These are phyloP conservation scores for Cyclocybe aegerita DNA, from an alignment of 768 basidiomycete genomes.

Conservation along the genomic window DNA sequence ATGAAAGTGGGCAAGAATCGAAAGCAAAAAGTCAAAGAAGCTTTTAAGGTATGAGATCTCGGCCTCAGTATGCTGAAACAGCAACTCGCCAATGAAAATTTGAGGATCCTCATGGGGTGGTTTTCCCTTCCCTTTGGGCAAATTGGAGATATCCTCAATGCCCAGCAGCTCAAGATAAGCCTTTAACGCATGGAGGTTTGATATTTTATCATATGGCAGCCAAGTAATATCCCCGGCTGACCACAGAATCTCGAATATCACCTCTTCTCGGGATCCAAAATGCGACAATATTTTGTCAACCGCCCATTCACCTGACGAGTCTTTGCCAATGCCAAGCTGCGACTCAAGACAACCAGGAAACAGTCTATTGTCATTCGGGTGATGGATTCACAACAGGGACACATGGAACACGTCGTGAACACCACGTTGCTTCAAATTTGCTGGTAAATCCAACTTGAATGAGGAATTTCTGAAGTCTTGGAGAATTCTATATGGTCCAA, in stretches of 20 bases:
- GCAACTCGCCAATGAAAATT: neutral
- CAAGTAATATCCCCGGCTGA: conserved; percentile 13
- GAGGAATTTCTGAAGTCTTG: conserved; percentile 11
- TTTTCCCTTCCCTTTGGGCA: conserved; percentile 1
- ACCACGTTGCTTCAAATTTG: conserved; percentile 17
- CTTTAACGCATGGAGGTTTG: conserved; percentile 16
- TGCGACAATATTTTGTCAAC: conserved; percentile 22
- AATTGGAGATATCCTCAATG: conserved; percentile 3
- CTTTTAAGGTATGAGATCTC: too few species aligned
- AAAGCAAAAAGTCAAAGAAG: too few species aligned
- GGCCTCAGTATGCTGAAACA: too few species aligned
- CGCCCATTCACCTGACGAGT: conserved; percentile 20
- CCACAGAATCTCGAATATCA: conserved; percentile 9
- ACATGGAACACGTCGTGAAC: conserved; percentile 25
- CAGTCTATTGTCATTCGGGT: conserved; percentile 28
- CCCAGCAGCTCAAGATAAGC: conserved; percentile 31
- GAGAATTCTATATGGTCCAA: conserved; percentile 14
- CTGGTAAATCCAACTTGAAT: conserved; percentile 6
- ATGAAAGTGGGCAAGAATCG: too few species aligned
- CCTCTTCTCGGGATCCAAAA: neutral
- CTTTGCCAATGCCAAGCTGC: conserved; percentile 9
- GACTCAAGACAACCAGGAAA: conserved; percentile 30
- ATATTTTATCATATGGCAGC: conserved; percentile 20
- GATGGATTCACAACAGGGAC: conserved; percentile 24
- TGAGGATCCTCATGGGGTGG: conserved; percentile 2